A percentile compares a stretch with the other conserved stretches of the same genome.
Evolutionary conservation across 176 grass and related monocot species (phyloP).

Genomic region (Cenchrus americanus): DNA sequence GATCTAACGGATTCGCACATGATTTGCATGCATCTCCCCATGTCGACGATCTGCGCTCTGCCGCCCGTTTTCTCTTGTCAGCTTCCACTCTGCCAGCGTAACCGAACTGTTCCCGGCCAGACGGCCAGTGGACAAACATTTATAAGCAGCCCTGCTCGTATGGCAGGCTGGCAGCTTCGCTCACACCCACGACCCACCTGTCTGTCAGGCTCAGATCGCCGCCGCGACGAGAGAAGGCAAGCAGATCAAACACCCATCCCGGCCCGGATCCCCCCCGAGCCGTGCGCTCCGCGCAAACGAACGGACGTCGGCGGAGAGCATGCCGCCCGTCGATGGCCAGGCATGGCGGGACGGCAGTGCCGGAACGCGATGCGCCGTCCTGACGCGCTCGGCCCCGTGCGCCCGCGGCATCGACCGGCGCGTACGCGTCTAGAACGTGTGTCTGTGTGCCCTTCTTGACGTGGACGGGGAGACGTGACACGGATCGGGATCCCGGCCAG

Average conservation of each 20-base stretch:
- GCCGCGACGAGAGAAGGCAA: neutral
- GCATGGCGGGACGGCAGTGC: slow-evolving; percentile 33
- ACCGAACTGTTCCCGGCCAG: slow-evolving; percentile 26
- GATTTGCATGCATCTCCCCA: neutral
- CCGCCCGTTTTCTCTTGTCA: slow-evolving; percentile 39
- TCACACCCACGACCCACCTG: too few relatives aligned
- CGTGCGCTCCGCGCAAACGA: slow-evolving; percentile 1
- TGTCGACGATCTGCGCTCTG: neutral
- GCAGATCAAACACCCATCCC: neutral
- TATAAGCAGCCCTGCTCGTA: neutral
- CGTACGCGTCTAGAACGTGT: neutral
- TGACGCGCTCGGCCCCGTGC: slow-evolving; percentile 40
- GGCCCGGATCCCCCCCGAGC: neutral
- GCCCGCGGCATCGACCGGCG: neutral
- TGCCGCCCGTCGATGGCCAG: neutral
- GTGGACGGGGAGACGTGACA: slow-evolving; percentile 25
- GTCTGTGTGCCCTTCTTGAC: neutral
- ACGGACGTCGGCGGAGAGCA: slow-evolving; percentile 10
- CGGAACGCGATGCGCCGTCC: slow-evolving; percentile 40
- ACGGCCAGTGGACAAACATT: slow-evolving; percentile 23
- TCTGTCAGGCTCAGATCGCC: slow-evolving; percentile 1
- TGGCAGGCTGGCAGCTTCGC: slow-evolving; percentile 48
- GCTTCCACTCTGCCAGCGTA: slow-evolving; percentile 34
- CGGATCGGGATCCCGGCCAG: neutral
- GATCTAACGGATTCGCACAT: neutral